Evolutionary conservation across 306 rosid genomes (phyloP), one percentile per base, ranked within the genome.

Genomic region (Crataegus laevigata): DNA sequence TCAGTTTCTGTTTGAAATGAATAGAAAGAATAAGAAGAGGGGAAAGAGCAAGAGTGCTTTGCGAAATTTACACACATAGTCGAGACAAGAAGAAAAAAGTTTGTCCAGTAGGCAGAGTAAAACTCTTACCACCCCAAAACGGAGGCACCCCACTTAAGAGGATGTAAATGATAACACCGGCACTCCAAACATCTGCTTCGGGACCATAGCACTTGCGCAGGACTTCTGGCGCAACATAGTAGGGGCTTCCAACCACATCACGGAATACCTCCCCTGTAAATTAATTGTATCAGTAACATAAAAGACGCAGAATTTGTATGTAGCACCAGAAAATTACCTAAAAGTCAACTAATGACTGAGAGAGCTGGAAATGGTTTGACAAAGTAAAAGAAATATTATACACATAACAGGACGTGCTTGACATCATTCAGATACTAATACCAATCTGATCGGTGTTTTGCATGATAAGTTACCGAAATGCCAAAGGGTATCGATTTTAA

Each of bases 81-180:
- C 40, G 40, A 64, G 34, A 69, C 17, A 2, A 29, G 36, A 47
- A 30, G 43, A 25, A 11, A 10, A 26, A 57, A 47, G 17, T 40
- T 8, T 40, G 18, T 47, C 54, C 54, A 17, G 55, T 52, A 64
- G 32, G 38, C 26, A 74, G 76, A n/a, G 55, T 61, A 52, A n/a
- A 75, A 72, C 17, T 66, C 87, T 83, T 87, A 91, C 98, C 97
- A 6, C 84, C 98, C 97, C 97, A 94, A 85, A 91, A 94, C 66
- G 98, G 98, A 85, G 98, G 98, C 34, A 91, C 94, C 65, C 98
- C 98, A 70, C 92, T n/a, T 83, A 94, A 76, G 80, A 94, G 96
- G 79, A 94, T 94, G 90, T 84, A 94, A 79, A 91, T 28, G 64
- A 94, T 94, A 40, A 94, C 90, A 34, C 98, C 97, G 36, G 91